Conservation (phyloP, 495 filamentous ascomycete species). For the Cercophora sp. region DNA sequence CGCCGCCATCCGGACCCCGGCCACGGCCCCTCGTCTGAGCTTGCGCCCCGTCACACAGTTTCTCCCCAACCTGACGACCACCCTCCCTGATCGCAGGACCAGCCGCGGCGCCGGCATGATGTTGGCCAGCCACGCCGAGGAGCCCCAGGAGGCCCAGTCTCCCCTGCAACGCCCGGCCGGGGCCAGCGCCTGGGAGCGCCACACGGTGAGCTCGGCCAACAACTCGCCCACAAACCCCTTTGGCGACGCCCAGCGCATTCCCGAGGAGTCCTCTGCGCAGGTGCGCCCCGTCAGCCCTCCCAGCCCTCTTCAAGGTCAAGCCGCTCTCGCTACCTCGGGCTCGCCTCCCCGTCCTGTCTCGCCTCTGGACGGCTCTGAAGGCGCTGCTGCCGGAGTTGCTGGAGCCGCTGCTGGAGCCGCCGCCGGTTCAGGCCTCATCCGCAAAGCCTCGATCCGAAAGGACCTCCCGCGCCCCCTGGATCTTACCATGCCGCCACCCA, state of each 20-base stretch:
- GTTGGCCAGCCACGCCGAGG: slow-evolving; percentile 30
- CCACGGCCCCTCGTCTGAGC: slow-evolving; percentile 67
- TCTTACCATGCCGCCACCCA: slow-evolving; percentile 39
- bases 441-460: slow-evolving; percentile 45
- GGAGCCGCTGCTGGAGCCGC: slow-evolving; percentile 25
- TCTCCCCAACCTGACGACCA: slow-evolving; percentile 55
- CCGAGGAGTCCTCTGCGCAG: slow-evolving; percentile 23
- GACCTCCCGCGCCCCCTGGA: slow-evolving; percentile 45
- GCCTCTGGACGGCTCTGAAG: slow-evolving; percentile 26
- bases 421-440: slow-evolving; percentile 31
- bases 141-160: slow-evolving; percentile 24
- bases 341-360: slow-evolving; percentile 25
- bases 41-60: slow-evolving; percentile 87
- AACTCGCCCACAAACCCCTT: slow-evolving; percentile 45
- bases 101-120: slow-evolving; percentile 46
- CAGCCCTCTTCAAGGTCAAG: slow-evolving; percentile 38
- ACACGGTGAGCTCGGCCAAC: slow-evolving; percentile 17
- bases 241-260: slow-evolving; percentile 38
- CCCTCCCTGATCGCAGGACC: slow-evolving; percentile 33
- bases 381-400: slow-evolving; percentile 36
- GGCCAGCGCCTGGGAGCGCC: slow-evolving; percentile 41
- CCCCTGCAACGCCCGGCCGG: slow-evolving; percentile 24
- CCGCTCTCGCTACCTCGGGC: slow-evolving; percentile 27
- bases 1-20: slow-evolving; percentile 30
- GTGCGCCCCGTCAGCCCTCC: slow-evolving; percentile 21